phyloP scores from a whole-genome alignment of 1,284 basidiomycete species.

The Ustilago tritici region DNA sequence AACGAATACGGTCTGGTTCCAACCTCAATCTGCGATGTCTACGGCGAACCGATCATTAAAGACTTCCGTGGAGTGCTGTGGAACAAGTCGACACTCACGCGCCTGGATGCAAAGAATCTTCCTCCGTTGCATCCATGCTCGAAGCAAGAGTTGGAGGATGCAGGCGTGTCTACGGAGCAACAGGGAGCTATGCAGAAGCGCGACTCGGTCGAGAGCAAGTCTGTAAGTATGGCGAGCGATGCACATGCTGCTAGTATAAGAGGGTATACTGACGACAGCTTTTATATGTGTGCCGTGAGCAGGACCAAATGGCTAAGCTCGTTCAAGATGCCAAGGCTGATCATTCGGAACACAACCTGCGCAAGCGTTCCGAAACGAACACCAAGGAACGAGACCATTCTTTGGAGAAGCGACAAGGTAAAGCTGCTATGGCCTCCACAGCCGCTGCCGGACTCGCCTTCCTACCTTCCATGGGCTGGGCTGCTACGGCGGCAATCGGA shows the following conservation, averaged over 20 bases:
- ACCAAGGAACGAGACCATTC: background rate
- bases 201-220: background rate
- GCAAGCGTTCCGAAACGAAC: background rate
- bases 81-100: constrained; percentile 37
- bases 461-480: constrained; percentile 16
- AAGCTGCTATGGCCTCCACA: background rate
- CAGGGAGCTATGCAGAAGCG: constrained; percentile 21
- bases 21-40: constrained; percentile 20
- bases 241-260: background rate
- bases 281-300: no score
- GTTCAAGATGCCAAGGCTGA: constrained; percentile 3
- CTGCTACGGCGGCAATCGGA: constrained; percentile 9
- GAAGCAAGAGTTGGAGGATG: constrained; percentile 6
- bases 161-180: background rate
- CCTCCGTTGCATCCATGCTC: constrained; percentile 17
- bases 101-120: constrained; percentile 20
- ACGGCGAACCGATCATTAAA: constrained; percentile 17
- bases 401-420: constrained; percentile 19
- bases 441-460: constrained; percentile 3
- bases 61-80: constrained; percentile 34
- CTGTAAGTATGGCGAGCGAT: background rate
- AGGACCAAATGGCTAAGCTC: background rate
- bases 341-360: background rate
- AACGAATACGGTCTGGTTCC: constrained; percentile 29
- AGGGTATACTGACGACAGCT: background rate